A percentile compares a stretch with the other conserved stretches of the same genome.
These are phyloP conservation scores for Harringtonia lauricola DNA, from an alignment of 2,329 filamentous ascomycete genomes.

Conservation along the genomic window DNA sequence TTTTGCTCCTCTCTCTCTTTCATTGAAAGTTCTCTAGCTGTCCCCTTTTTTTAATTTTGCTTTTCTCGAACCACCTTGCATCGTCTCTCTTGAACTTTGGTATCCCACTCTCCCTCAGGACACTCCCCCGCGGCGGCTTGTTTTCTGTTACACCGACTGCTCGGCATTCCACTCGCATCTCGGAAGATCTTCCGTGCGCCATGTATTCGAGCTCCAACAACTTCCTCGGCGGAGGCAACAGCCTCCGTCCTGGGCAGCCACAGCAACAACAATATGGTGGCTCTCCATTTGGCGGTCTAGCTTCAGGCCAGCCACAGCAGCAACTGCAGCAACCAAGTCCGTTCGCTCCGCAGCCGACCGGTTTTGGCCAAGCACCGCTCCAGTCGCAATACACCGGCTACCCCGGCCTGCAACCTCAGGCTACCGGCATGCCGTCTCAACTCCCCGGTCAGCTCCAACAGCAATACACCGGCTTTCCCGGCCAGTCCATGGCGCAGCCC, in stretches of 20 bases:
- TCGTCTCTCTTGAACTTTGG: background rate
- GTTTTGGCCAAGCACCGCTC: conserved; percentile 43
- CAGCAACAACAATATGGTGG: conserved; percentile 49
- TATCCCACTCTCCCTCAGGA: background rate
- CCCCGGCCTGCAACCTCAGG: conserved; percentile 35
- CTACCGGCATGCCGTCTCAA: conserved; percentile 39
- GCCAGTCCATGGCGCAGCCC: conserved; percentile 38
- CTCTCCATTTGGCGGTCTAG: conserved; percentile 23
- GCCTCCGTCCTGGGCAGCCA: conserved; percentile 57
- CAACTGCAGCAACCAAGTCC: conserved; percentile 40
- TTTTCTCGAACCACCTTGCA: no score
- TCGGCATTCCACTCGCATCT: background rate
- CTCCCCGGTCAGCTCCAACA: conserved; percentile 48
- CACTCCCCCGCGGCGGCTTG: background rate
- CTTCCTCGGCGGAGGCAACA: conserved; percentile 65
- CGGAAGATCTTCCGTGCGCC: conserved; percentile 11
- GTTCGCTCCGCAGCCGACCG: conserved; percentile 49
- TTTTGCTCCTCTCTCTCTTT: background rate
- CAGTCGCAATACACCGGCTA: conserved; percentile 53
- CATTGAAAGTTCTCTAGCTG: background rate
- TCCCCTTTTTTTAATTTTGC: background rate
- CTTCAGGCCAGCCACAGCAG: conserved; percentile 32
- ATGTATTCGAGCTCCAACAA: conserved; percentile 92
- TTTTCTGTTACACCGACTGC: no score
- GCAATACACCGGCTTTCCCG: conserved; percentile 57